Conservation (phyloP, 2,329 filamentous ascomycete genomes). For the Fonsecaea pugnacius region DNA sequence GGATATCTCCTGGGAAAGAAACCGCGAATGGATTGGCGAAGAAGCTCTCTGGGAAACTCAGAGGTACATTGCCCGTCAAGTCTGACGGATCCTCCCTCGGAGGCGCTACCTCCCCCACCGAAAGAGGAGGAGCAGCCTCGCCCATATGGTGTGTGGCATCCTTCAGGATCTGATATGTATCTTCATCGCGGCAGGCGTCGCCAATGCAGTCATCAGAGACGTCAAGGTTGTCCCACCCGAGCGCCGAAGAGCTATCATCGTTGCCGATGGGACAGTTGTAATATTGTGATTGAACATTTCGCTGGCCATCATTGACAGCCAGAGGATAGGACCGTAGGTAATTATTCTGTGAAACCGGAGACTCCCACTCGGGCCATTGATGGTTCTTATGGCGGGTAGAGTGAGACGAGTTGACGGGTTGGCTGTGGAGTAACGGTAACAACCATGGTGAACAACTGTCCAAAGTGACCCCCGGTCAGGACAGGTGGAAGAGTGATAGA, state of each 20-base stretch:
- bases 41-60: constrained; percentile 30
- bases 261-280: constrained; percentile 13
- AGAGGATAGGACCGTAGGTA: constrained; percentile 32
- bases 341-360: constrained; percentile 23
- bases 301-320: constrained; percentile 32
- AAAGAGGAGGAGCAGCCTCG: neutral
- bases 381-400: constrained; percentile 33
- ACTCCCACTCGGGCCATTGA: constrained; percentile 29
- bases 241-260: constrained; percentile 11
- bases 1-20: constrained; percentile 34
- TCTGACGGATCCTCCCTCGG: constrained; percentile 7
- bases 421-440: constrained; percentile 13
- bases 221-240: constrained; percentile 6
- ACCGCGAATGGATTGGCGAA: constrained; percentile 35
- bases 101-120: neutral
- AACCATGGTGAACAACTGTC: constrained; percentile 33
- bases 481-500: constrained; percentile 7
- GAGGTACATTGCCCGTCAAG: constrained; percentile 1
- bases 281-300: constrained; percentile 30
- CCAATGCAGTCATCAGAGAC: constrained; percentile 11
- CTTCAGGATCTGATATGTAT: constrained; percentile 8
- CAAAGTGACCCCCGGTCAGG: constrained; percentile 28
- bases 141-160: constrained; percentile 6
- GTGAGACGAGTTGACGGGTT: constrained; percentile 8
- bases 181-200: constrained; percentile 13